Conservation (phyloP, 2,329 filamentous ascomycete genomes). For the Knoxdaviesia capensis region DNA sequence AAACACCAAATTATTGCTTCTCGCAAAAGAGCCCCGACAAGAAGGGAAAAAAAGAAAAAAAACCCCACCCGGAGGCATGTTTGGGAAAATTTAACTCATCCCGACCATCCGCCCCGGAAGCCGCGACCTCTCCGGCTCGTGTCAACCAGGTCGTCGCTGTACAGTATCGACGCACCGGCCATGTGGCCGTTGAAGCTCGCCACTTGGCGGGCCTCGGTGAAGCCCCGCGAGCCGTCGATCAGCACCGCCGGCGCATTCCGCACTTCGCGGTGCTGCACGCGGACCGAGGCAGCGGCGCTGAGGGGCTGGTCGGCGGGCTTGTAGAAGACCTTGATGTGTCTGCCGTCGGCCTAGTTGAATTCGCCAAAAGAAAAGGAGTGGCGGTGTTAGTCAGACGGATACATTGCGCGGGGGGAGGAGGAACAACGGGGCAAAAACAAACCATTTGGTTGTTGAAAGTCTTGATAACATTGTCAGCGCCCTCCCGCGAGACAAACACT, state of each 20-base stretch:
- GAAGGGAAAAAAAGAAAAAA: too few species aligned
- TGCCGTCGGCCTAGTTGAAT: constrained; percentile 44
- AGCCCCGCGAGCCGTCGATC: constrained; percentile 33
- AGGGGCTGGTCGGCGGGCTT: constrained; percentile 28
- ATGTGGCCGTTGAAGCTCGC: constrained; percentile 8
- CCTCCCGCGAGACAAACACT: constrained; percentile 49
- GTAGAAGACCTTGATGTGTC: constrained; percentile 51
- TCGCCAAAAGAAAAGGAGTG: background rate
- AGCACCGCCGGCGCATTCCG: constrained; percentile 12
- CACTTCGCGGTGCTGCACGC: constrained; percentile 12
- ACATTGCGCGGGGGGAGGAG: background rate
- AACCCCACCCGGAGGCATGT: too few species aligned
- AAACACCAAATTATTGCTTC: too few species aligned
- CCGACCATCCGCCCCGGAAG: background rate
- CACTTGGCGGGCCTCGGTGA: constrained; percentile 25
- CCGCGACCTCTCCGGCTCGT: constrained; percentile 8
- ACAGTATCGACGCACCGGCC: constrained; percentile 14
- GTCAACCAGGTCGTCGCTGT: constrained; percentile 27
- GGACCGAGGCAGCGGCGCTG: constrained; percentile 9
- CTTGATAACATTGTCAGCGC: constrained; percentile 53
- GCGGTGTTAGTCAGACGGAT: background rate
- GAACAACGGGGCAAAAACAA: constrained; percentile 11
- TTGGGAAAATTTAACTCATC: background rate
- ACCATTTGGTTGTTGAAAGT: constrained; percentile 67
- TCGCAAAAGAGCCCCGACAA: too few species aligned